Evolutionary conservation across 371 early-diverging fungal genomes (phyloP), one percentile per base, ranked within the genome.

Genomic region (Blastocladiella emersonii): DNA sequence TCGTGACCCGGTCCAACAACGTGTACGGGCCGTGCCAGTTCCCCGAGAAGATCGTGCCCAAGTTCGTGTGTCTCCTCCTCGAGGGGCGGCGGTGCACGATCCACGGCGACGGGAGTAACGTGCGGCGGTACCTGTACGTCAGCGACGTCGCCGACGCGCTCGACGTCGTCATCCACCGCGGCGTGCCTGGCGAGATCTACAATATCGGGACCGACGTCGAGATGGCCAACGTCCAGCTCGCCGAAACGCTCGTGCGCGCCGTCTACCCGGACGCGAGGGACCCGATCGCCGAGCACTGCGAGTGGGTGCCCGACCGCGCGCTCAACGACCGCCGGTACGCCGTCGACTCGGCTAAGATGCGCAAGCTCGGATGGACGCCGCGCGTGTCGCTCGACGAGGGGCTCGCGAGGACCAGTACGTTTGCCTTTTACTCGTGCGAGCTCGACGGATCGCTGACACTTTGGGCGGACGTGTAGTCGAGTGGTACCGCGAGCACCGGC

Each of bases 1-100:
- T 90, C 74, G 89, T 90, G 68, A 89, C 89, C 8, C 78, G 92
- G 21, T 83, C 85, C 63, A 90, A 90, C 69, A 92, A 92, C 67
- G 82, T 92, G 12, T 92, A 87, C 67, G 92, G 92, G 0, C 90
- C 91, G 6, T 79, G 80, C 60, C 91, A 90, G 69, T 92, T 86
- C 63, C 92, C 92, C 1, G 92, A 92, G 70, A 92, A 92, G 69
- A 82, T 90, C 55, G 88, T 89, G 44, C 88, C 91, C 3, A 92
- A 90, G 70, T 90, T 92, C 68, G 84, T 90, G 39, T 87, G 85
- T 71, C 81, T 79, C 57, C 63, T 90, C n/a, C 66, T 87, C 36
- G 66, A 74, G 30, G 76, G 75, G 30, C 74, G 74, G 23, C 83
- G 83, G 69, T 85, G 60, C 63, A 85, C 72, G 67, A 78, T 92